Conservation (phyloP, 345 rosid species). For the Camelina hispida region DNA sequence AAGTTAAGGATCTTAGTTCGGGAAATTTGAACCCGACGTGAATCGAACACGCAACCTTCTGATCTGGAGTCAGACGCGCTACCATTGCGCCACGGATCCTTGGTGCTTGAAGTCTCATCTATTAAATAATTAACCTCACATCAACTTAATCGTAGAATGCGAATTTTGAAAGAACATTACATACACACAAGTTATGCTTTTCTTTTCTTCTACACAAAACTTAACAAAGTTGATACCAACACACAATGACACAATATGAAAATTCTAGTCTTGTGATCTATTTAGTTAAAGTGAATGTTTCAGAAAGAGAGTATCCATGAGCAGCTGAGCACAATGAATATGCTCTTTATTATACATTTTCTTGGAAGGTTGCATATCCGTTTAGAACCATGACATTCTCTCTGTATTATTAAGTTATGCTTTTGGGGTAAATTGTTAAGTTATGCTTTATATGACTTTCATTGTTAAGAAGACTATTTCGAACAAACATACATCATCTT, state of each 20-base stretch:
- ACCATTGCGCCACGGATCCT: conserved; percentile 99
- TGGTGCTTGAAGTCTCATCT: fast-evolving
- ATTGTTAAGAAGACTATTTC: conserved; percentile 11
- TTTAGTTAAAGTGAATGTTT: background rate
- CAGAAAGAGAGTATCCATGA: background rate
- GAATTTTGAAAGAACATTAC: background rate
- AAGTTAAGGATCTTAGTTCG: background rate
- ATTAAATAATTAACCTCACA: fast-evolving
- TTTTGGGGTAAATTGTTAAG: no score
- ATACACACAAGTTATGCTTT: background rate
- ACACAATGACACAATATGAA: background rate
- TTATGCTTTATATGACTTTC: background rate
- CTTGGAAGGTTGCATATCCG: background rate
- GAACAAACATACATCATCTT: conserved; percentile 7
- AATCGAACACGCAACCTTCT: conserved; percentile 99
- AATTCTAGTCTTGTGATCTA: background rate
- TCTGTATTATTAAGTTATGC: background rate
- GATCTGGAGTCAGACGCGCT: conserved; percentile 99
- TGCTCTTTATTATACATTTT: background rate
- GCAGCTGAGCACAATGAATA: background rate
- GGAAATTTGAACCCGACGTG: conserved; percentile 82
- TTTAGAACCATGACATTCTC: background rate
- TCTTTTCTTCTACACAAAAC: background rate
- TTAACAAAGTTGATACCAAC: conserved; percentile 5
- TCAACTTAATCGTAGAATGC: no score